phyloP scores from a whole-genome alignment of 2,329 filamentous ascomycete species.

The Truncatella angustata region DNA sequence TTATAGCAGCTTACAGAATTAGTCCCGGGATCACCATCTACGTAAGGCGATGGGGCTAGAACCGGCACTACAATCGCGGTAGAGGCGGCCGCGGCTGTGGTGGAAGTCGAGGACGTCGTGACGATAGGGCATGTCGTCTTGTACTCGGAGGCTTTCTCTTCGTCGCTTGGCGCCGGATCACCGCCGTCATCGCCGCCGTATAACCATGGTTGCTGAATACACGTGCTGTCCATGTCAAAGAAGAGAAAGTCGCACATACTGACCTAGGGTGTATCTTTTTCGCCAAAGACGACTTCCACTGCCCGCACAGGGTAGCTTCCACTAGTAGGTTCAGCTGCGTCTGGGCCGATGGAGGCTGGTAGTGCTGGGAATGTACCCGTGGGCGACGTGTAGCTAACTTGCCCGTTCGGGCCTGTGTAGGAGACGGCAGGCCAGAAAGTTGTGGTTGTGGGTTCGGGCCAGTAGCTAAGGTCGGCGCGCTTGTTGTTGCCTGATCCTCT shows the following conservation, averaged over 20 bases:
- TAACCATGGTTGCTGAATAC: no score
- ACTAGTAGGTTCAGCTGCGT: background rate
- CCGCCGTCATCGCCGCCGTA: no score
- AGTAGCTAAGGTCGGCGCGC: background rate
- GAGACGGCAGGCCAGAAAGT: background rate
- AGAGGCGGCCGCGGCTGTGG: background rate
- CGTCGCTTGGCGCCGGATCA: no score
- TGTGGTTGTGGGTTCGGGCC: background rate
- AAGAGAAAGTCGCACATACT: background rate
- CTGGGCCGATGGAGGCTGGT: background rate
- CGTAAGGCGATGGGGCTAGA: background rate
- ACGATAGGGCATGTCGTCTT: background rate
- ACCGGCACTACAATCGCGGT: background rate
- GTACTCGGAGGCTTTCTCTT: no score
- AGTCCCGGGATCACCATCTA: conserved; percentile 10
- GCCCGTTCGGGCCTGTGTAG: conserved; percentile 16
- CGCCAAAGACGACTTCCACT: background rate
- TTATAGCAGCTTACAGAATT: conserved; percentile 18
- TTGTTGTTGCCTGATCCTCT: background rate
- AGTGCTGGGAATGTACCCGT: background rate
- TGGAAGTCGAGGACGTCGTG: background rate
- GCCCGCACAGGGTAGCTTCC: background rate
- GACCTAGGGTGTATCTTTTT: background rate
- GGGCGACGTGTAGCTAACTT: conserved; percentile 10
- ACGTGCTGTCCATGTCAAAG: background rate